Conservation (phyloP, 495 filamentous ascomycete genomes). For the Penicillium riverlandense region DNA sequence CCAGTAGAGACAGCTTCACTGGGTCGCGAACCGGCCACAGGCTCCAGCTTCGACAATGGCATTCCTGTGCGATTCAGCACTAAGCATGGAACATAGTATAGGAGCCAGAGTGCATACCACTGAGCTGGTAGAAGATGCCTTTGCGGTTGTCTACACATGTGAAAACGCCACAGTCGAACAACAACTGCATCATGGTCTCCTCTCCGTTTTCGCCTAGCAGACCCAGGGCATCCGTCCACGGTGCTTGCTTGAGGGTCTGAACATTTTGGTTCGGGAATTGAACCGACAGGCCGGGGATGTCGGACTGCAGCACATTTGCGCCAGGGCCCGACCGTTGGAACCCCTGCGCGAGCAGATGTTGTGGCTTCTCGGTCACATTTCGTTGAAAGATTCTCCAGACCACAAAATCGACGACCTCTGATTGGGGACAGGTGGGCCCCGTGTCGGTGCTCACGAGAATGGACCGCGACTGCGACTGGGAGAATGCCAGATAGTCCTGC, state of each 20-base stretch:
- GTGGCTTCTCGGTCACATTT: constrained; percentile 42
- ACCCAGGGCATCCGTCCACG: constrained; percentile 66
- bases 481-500: constrained; percentile 59
- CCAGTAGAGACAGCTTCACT: not conserved
- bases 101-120: constrained; percentile 44
- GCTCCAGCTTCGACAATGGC: constrained; percentile 39
- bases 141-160: constrained; percentile 47
- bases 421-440: constrained; percentile 39
- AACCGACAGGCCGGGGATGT: constrained; percentile 46
- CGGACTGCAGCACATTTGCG: constrained; percentile 24
- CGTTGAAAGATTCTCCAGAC: constrained; percentile 68
- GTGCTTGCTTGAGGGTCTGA: constrained; percentile 54
- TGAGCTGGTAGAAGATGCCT: constrained; percentile 69
- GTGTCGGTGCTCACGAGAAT: constrained; percentile 28
- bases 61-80: constrained; percentile 25
- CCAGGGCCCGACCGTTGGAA: constrained; percentile 44
- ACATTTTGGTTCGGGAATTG: constrained; percentile 65
- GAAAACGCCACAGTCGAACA: constrained; percentile 78
- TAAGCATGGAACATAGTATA: not conserved
- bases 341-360: constrained; percentile 75
- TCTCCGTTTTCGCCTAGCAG: constrained; percentile 74
- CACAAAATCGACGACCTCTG: constrained; percentile 76
- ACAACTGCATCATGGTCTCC: constrained; percentile 69
- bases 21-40: constrained; percentile 4
- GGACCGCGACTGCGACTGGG: constrained; percentile 46